Conservation (phyloP, 805 yeast species). For the Tetrapisispora phaffii region DNA sequence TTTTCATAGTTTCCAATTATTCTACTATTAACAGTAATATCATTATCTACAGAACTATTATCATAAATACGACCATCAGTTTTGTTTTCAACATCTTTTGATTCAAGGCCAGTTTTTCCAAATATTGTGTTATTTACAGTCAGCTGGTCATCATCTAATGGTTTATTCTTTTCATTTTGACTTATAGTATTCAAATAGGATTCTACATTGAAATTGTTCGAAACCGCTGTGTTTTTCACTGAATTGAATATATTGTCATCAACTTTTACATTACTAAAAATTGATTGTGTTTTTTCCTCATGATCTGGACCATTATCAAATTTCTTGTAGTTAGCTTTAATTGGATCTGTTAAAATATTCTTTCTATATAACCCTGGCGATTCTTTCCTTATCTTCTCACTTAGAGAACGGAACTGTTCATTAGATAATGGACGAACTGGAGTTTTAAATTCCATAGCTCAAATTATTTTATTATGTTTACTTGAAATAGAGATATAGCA, state of each 20-base stretch:
- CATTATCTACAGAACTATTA: neutral
- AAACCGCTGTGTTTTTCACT: neutral
- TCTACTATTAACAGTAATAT: neutral
- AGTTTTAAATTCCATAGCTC: constrained; percentile 9
- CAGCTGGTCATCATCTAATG: too few relatives aligned
- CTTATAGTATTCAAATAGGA: neutral
- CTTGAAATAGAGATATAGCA: neutral
- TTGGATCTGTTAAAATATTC: constrained; percentile 7
- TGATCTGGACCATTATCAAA: neutral
- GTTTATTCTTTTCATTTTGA: neutral
- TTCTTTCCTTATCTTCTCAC: constrained; percentile 18
- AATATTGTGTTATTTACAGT: too few relatives aligned
- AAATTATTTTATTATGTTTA: neutral
- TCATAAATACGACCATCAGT: neutral
- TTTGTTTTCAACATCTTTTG: neutral
- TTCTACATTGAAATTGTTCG: neutral
- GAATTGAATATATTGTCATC: neutral
- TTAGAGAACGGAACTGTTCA: constrained; percentile 15
- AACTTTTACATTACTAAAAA: neutral
- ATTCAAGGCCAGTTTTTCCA: neutral
- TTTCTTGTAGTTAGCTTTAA: neutral
- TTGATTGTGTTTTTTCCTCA: neutral
- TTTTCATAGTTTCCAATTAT: constrained; percentile 23
- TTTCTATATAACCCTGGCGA: constrained; percentile 23
- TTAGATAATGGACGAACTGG: constrained; percentile 17